Evolutionary conservation across 139 green algal genomes (phyloP).

Genomic region (Tetradesmus obliquus): DNA sequence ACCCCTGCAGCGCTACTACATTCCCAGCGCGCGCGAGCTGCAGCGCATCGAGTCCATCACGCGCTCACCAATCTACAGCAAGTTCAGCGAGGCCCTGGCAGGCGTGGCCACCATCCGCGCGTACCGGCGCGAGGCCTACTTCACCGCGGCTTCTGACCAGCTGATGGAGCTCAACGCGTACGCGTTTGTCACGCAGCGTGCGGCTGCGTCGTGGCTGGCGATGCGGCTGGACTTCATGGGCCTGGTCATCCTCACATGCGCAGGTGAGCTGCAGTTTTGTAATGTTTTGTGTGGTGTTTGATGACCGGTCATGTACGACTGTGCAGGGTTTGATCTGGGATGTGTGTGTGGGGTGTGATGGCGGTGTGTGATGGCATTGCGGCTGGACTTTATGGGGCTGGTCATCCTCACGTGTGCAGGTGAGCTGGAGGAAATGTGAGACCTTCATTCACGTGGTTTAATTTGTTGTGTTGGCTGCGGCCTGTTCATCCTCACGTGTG

Average conservation of each 20-base stretch:
- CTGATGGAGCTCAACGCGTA: constrained; percentile 68
- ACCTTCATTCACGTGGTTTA: not conserved
- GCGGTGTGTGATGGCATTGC: constrained; percentile 65
- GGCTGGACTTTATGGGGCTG: constrained; percentile 87
- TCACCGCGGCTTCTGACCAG: constrained; percentile 52
- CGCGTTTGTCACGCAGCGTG: constrained; percentile 80
- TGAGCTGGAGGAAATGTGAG: not conserved
- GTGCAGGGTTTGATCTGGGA: not conserved
- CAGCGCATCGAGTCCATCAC: constrained; percentile 91
- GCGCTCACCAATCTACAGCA: constrained; percentile 87
- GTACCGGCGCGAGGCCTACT: constrained; percentile 71
- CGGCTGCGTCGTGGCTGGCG: constrained; percentile 86
- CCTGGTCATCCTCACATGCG: constrained; percentile 69
- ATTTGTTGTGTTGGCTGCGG: constrained; percentile 68
- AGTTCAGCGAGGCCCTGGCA: constrained; percentile 73
- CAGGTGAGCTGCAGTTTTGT: constrained; percentile 32
- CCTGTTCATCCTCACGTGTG: constrained; percentile 71
- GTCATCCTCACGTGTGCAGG: constrained; percentile 67
- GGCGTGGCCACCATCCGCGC: constrained; percentile 83
- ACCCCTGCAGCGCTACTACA: constrained; percentile 77
- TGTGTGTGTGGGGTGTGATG: not conserved
- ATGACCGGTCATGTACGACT: not conserved
- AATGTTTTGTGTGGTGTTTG: not conserved
- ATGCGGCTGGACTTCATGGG: constrained; percentile 88
- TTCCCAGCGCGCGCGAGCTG: constrained; percentile 84